These are phyloP conservation scores for Mitragyna speciosa DNA, from an alignment of 257 asterid genomes.

Conservation along the genomic window DNA sequence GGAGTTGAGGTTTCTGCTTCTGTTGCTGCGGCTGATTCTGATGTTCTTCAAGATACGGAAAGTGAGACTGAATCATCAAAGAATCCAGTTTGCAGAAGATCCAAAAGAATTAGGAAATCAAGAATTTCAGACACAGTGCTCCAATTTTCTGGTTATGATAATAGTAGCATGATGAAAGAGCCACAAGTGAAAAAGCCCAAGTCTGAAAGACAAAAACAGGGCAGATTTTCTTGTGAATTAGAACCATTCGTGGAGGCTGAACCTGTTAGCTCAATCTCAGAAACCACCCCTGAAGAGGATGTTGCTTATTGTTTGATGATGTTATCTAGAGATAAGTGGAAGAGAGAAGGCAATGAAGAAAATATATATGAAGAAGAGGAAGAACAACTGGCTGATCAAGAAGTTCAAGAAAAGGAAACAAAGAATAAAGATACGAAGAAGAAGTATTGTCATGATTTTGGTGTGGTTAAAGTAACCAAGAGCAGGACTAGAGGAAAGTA, in stretches of 20 bases:
- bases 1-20: not conserved
- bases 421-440: constrained; percentile 4
- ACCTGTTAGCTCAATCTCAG: constrained; percentile 71
- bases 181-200: constrained; percentile 19
- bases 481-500: constrained; percentile 49
- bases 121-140: constrained; percentile 25
- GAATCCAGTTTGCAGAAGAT: constrained; percentile 40
- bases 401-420: constrained; percentile 19
- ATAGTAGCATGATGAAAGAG: not conserved
- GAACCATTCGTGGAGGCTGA: constrained; percentile 35
- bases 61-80: constrained; percentile 61
- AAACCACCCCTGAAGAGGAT: constrained; percentile 64
- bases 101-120: constrained; percentile 47
- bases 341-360: constrained; percentile 22
- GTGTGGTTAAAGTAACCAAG: constrained; percentile 29
- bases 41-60: constrained; percentile 48
- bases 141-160: not conserved
- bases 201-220: constrained; percentile 11
- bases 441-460: constrained; percentile 28
- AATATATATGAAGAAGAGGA: constrained; percentile 9
- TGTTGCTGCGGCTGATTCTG: constrained; percentile 23
- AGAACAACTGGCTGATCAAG: not conserved
- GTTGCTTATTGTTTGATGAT: constrained; percentile 79
- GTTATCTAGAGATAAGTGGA: constrained; percentile 78
- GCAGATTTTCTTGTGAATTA: constrained; percentile 14